Percentiles rank a stretch among this genome's conserved stretches.
These are phyloP conservation scores for Hordeum pubiflorum DNA, from an alignment of 202 grass and related monocot species.

Conservation along the genomic window DNA sequence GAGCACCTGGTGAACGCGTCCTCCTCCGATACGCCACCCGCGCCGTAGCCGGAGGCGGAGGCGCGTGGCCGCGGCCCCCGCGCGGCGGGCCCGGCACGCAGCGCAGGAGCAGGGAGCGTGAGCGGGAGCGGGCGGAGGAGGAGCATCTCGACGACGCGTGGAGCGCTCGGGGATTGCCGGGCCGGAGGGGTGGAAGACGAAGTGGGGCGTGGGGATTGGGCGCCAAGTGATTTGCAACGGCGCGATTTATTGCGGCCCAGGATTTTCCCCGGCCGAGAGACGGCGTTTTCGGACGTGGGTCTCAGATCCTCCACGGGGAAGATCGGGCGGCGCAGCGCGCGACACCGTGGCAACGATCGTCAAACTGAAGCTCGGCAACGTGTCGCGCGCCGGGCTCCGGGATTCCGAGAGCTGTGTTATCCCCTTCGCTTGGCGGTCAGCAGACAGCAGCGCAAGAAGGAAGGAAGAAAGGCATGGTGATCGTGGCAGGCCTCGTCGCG, in stretches of 20 bases:
- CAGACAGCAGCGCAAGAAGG: background rate
- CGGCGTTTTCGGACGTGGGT: background rate
- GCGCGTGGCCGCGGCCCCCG: background rate
- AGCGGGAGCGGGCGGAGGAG: constrained; percentile 21
- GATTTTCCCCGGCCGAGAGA: background rate
- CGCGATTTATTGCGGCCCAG: constrained; percentile 19
- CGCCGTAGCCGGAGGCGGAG: constrained; percentile 15
- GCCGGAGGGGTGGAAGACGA: background rate
- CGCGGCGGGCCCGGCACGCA: background rate
- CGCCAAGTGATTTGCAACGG: constrained; percentile 37
- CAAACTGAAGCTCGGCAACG: background rate
- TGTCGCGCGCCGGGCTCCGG: background rate
- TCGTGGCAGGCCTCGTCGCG: constrained; percentile 28
- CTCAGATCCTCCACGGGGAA: background rate
- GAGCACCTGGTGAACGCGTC: constrained; percentile 90
- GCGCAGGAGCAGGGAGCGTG: background rate
- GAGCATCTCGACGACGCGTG: constrained; percentile 25
- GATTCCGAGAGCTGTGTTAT: constrained; percentile 25
- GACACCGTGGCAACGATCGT: background rate
- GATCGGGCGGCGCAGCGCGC: background rate
- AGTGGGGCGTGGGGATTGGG: constrained; percentile 13
- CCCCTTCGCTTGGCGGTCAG: constrained; percentile 15
- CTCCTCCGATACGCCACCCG: constrained; percentile 23
- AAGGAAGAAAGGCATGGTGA: constrained; percentile 31
- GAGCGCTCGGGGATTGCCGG: background rate